Base-by-base conservation (phyloP, 805 yeast species). In the Wickerhamomyces hampshirensis region DNA sequence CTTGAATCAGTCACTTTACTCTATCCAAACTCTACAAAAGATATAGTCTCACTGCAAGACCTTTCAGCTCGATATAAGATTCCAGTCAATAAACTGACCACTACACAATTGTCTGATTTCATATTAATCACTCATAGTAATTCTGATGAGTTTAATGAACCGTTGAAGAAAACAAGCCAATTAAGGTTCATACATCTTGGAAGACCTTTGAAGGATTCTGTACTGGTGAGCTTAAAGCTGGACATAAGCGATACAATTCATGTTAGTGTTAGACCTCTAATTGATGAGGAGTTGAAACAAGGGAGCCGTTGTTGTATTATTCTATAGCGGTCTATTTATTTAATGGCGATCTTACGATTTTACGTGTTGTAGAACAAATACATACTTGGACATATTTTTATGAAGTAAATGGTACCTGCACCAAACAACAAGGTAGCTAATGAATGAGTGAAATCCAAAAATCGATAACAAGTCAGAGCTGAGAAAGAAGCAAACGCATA, bases 131-230 rank as follows among this genome's bases (percentile, higher is more conserved):
- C n/a, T n/a, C n/a, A n/a, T n/a, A n/a, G n/a, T n/a, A n/a, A n/a
- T n/a, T n/a, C n/a, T n/a, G n/a, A n/a, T n/a, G n/a, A n/a, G n/a
- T n/a, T n/a, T n/a, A n/a, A n/a, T n/a, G n/a, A n/a, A n/a, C n/a
- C n/a, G n/a, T n/a, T 37, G 5, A 6, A 18, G n/a, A 21, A 10
- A 4, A 16, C 4, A 6, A 9, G 13, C 7, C 50, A 48, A 29
- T 12, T 50, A 35, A 36, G 64, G 12, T 38, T 60, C n/a, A 58
- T 59, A 15, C 55, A 56, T 32, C 35, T 58, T 34, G 65, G 65
- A 16, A 45, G 47, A 34, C 45, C 57, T 8, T n/a, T 4, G 30
- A 18, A 2, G 35, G 30, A 1, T 14, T 23, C 4, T 17, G n/a
- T 8, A 8, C 13, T 47, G 21, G 23, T 26, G 5, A 44, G 46